Evolutionary conservation across 2,329 filamentous ascomycete genomes (phyloP), one percentile per base, ranked within the genome.

Genomic region (Coniochaeta sp.): DNA sequence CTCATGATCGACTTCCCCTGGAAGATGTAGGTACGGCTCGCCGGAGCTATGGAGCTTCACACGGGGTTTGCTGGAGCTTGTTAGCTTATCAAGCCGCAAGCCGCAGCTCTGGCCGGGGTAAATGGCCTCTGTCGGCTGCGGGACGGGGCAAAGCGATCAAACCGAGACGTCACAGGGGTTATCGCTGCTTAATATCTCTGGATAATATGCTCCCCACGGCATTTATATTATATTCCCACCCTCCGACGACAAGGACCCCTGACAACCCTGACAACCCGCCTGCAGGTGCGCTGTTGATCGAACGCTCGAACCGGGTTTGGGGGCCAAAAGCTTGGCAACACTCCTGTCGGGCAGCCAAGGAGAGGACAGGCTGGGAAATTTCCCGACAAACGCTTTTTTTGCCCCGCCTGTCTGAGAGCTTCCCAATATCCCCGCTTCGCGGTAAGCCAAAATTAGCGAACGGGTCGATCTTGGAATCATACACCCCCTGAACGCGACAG

Each of bases 281-380:
- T 44, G 56, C 57, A 43, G 26, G 34, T 56, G 34, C 28, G 31
- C 31, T 52, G 26, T 22, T 56, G 31, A 38, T 56, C 31, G 26
- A 55, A 22, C 54, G 33, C 57, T 62, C 59, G 52, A 58, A 65
- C 66, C 66, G 56, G 66, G 64, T 65, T 65, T 63, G 60, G 63
- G 64, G 64, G 64, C 63, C 47, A 52, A 31, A 52, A 52, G 22
- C 47, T 52, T 52, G 47, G 47, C 47, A 17, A 31, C 22, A 31
- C 31, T 52, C 12, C 8, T n/a, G n/a, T 19, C 22, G 44, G 44
- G 44, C 44, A 17, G 47, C 14, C 47, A 52, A 52, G 14, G 47
- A 28, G 1, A 52, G 47, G 14, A 31, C 43, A 47, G 43, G 43
- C 43, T 52, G 47, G 47, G 47, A 31, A 52, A 26, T 17, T 52